Conservation (phyloP, 805 yeast species). For the Clavispora carvajalis region DNA sequence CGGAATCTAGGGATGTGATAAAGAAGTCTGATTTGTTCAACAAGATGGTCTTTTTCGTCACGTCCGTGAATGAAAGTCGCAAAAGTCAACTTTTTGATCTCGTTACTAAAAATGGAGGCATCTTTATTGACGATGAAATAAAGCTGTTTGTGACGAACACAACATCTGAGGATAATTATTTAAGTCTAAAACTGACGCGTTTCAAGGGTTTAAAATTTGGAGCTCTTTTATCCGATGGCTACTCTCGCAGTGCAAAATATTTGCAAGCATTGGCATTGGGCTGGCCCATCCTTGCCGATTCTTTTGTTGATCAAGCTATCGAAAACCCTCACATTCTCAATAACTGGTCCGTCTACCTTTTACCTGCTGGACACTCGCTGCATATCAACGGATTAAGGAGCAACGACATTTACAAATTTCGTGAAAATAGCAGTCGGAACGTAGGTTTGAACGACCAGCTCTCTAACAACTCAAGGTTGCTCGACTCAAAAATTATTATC, state of each 20-base stretch:
- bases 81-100: conserved; percentile 26
- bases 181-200: conserved; percentile 5
- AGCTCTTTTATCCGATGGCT: conserved; percentile 57
- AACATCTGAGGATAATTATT: conserved; percentile 2
- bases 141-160: conserved; percentile 22
- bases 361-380: conserved; percentile 70
- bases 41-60: conserved; percentile 30
- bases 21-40: conserved; percentile 5
- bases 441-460: conserved; percentile 36
- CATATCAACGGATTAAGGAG: conserved; percentile 42
- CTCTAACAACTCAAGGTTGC: conserved; percentile 30
- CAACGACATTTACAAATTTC: conserved; percentile 42
- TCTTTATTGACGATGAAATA: conserved; percentile 31
- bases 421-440: conserved; percentile 29
- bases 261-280: conserved; percentile 73
- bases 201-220: conserved; percentile 43
- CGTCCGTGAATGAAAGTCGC: conserved; percentile 30
- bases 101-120: conserved; percentile 41
- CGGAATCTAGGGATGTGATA: not conserved
- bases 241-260: conserved; percentile 67
- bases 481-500: conserved; percentile 30
- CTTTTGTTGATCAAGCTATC: conserved; percentile 50
- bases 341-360: conserved; percentile 49
- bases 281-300: conserved; percentile 74
- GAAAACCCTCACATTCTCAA: conserved; percentile 19